These are phyloP conservation scores for Globisporangium paddicum DNA, from an alignment of 352 stramenopile genomes.

Conservation along the genomic window DNA sequence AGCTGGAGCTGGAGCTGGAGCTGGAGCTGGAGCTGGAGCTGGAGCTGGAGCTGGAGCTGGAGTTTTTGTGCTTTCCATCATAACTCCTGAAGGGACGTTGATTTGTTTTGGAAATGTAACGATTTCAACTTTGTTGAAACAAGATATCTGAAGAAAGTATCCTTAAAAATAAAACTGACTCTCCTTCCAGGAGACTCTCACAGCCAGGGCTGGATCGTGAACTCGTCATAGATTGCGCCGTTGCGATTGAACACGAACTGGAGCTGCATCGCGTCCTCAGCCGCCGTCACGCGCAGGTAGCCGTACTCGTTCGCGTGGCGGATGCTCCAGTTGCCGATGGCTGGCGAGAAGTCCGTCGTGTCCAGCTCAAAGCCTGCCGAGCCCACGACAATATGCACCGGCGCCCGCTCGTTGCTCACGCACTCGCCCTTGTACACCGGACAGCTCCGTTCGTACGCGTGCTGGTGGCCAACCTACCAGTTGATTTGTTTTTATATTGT, in stretches of 20 bases:
- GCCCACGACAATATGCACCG: conserved; percentile 75
- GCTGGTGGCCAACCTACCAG: conserved; percentile 88
- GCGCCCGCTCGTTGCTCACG: conserved; percentile 36
- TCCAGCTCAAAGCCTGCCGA: conserved; percentile 66
- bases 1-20: no score
- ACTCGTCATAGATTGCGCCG: conserved; percentile 60
- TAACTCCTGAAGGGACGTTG: no score
- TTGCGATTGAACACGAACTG: conserved; percentile 73
- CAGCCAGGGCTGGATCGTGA: no score
- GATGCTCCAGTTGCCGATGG: conserved; percentile 65
- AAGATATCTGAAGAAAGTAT: no score
- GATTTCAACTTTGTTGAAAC: no score
- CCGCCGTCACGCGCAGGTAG: conserved; percentile 48
- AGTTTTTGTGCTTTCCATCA: no score
- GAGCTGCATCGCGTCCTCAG: conserved; percentile 32
- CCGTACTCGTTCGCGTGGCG: conserved; percentile 64
- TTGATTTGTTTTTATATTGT: no score
- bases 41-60: no score
- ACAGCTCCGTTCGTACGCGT: conserved; percentile 88
- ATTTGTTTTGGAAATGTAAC: no score
- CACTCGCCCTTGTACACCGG: conserved; percentile 67
- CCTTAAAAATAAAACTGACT: no score
- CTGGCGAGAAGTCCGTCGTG: conserved; percentile 41
- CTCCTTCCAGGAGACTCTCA: no score
- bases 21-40: no score